phyloP scores from a whole-genome alignment of 2,329 filamentous ascomycete species.

The Hymenoscyphus fructigenus region DNA sequence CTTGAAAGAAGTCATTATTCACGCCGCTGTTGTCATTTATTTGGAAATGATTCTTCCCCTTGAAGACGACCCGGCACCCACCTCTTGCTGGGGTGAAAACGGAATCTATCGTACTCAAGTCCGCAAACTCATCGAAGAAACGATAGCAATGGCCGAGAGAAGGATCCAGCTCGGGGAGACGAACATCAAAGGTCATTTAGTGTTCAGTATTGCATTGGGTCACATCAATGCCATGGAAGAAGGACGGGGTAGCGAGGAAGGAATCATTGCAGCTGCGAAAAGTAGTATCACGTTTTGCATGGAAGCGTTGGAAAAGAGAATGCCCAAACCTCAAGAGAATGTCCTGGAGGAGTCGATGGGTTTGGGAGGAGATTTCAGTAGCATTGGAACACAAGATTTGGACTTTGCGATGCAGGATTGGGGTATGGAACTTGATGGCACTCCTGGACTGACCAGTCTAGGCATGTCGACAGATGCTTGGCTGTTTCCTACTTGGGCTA shows the following conservation, averaged over 20 bases:
- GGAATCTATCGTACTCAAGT: conserved; percentile 34
- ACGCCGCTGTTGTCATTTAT: conserved; percentile 43
- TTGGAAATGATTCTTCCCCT: conserved; percentile 42
- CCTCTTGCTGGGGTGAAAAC: conserved; percentile 27
- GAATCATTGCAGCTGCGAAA: conserved; percentile 21
- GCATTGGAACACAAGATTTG: conserved; percentile 3
- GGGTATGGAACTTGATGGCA: conserved; percentile 2
- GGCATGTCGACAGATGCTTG: too few relatives aligned
- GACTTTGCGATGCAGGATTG: conserved; percentile 14
- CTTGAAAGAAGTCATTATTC: conserved; percentile 42
- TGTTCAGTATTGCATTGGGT: conserved; percentile 41
- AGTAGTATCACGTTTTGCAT: conserved; percentile 23
- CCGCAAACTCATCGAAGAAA: conserved; percentile 35
- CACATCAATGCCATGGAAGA: conserved; percentile 39
- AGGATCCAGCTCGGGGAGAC: conserved; percentile 44
- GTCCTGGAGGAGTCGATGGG: neutral
- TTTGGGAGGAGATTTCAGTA: neutral
- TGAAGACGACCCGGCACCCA: conserved; percentile 30
- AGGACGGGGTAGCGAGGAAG: conserved; percentile 15
- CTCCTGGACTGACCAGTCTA: too few relatives aligned
- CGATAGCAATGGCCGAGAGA: conserved; percentile 33
- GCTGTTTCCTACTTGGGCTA: too few relatives aligned
- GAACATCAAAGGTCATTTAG: conserved; percentile 46
- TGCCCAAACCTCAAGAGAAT: conserved; percentile 5
- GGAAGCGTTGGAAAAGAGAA: conserved; percentile 15